phyloP scores from a whole-genome alignment of 163 green algal species.

The Chlamydomonas reinhardtii region DNA sequence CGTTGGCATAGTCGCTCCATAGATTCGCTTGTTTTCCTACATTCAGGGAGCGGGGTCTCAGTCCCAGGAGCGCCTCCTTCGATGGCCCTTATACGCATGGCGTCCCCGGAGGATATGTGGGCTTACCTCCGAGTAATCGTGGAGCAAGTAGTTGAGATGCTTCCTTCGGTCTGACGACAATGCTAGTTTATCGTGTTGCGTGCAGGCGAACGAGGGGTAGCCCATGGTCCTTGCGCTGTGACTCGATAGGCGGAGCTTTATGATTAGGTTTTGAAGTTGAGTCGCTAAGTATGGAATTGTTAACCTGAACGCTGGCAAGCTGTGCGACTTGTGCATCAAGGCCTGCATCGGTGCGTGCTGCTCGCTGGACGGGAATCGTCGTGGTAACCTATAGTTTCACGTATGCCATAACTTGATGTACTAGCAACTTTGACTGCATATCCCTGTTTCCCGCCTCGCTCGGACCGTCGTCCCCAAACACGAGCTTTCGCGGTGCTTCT shows the following conservation, averaged over 20 bases:
- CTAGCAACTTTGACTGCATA: no score
- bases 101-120: not conserved
- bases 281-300: no score
- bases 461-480: not conserved
- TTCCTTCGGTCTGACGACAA: conserved; percentile 6
- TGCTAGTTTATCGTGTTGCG: not conserved
- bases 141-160: conserved; percentile 31
- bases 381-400: no score
- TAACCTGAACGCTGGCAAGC: no score
- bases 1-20: conserved; percentile 22
- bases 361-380: no score
- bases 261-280: not conserved
- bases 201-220: conserved; percentile 21
- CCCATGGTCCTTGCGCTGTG: not conserved
- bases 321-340: no score
- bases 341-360: no score
- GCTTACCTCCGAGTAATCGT: conserved; percentile 41
- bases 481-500: not conserved
- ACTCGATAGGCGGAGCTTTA: no score
- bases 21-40: conserved; percentile 33
- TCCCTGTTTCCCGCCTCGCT: no score
- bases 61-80: no score
- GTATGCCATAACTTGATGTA: no score
- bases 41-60: not conserved
- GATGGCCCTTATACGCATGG: not conserved